Evolutionary conservation across 441 rosid genomes (phyloP), one percentile per base, ranked within the genome.

Genomic region (Brassica balearica): DNA sequence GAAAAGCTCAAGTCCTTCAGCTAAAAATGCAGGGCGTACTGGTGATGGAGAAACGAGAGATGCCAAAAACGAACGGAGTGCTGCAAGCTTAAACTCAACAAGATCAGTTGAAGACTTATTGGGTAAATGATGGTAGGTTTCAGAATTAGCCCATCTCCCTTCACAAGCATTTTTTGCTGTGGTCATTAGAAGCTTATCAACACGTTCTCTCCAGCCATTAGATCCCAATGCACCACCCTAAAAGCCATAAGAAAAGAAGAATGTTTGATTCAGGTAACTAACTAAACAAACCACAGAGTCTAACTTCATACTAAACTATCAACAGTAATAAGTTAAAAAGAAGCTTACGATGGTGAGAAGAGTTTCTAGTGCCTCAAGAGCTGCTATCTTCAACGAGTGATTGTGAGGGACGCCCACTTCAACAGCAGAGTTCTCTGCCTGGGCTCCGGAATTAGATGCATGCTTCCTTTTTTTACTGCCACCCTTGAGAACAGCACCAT

Each of bases 211-310:
- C 95, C 97, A 90, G 58, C 91, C 78, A 75, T 86, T 91, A 0
- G 89, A 86, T 83, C 85, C 87, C 73, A 86, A 60, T 64, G 90
- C 84, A 80, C 94, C 94, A 75, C 91, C 96, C 97, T 93, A 84
- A 17, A 25, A 73, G 53, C 71, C 43, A 6, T 60, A 61, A 10
- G n/a, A 65, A 65, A 56, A 32, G 36, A 58, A 66, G 9, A 10
- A 22, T 51, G 51, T 7, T 23, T 51, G 41, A 73, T 38, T 48
- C 17, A 48, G 19, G 56, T 48, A 48, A 48, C 56, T 48, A 43
- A 25, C 27, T 25, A 0, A 25, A 25, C 27, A 25, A 48, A n/a
- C 20, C 36, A 78, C 59, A 23, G 65, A 63, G 19, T 25, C 32
- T 25, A 46, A 66, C 43, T 19, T 78, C 56, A n/a, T 29, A 48